A percentile compares a stretch with the other conserved stretches of the same genome.
Conservation (phyloP, 441 rosid genomes). For the Adansonia gregorii region DNA sequence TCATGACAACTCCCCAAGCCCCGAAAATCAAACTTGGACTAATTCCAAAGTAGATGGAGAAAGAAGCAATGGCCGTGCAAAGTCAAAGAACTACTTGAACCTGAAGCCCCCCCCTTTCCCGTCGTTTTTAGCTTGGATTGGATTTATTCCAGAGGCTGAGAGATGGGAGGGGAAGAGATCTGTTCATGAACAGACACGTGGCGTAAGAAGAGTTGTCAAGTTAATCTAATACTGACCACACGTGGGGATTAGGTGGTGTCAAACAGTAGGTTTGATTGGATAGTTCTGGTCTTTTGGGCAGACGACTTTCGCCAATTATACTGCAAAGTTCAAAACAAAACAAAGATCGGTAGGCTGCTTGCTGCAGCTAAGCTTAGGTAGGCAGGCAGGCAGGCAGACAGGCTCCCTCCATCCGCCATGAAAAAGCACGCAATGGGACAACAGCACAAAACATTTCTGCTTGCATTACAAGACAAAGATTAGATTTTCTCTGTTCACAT, state of each 20-base stretch:
- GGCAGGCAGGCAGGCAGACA: neutral
- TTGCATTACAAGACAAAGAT: neutral
- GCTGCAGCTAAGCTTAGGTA: neutral
- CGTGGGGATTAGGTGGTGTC: constrained; percentile 28
- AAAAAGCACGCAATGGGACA: neutral
- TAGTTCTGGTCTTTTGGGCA: constrained; percentile 15
- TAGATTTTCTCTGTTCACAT: neutral
- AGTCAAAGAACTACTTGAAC: neutral
- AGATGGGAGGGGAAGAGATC: constrained; percentile 5
- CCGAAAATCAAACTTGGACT: constrained; percentile 8
- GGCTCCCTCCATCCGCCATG: neutral
- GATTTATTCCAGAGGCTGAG: neutral
- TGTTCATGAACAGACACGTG: constrained; percentile 5
- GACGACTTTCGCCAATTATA: constrained; percentile 5
- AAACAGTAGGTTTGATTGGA: constrained; percentile 33
- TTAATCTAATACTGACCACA: neutral
- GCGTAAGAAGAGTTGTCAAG: constrained; percentile 21
- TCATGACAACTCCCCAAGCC: constrained; percentile 25
- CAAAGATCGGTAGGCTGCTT: constrained; percentile 14
- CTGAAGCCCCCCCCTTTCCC: neutral
- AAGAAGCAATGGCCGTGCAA: neutral
- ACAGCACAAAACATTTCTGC: neutral
- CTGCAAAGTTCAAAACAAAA: neutral
- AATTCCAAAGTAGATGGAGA: constrained; percentile 20
- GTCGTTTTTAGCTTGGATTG: neutral